Evolutionary conservation across 805 yeast genomes (phyloP).

Genomic region (Kuraishia molischiana): DNA sequence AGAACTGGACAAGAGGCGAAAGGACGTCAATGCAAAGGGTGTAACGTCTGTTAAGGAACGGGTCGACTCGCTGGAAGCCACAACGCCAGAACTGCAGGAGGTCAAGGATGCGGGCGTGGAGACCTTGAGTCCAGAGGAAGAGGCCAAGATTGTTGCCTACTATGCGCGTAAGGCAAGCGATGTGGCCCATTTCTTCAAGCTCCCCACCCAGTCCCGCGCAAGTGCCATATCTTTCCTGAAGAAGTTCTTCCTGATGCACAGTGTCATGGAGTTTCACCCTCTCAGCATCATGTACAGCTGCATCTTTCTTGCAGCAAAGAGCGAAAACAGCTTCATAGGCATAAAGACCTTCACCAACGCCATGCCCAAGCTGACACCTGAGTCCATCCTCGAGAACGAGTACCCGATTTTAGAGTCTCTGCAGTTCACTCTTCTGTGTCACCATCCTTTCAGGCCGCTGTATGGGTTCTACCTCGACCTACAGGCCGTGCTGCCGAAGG

Average conservation of each 20-base stretch:
- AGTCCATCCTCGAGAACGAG: slow-evolving; percentile 68
- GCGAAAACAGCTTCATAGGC: slow-evolving; percentile 84
- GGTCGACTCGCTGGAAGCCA: slow-evolving; percentile 8
- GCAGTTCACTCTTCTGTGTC: slow-evolving; percentile 72
- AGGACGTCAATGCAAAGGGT: slow-evolving; percentile 48
- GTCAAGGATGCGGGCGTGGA: slow-evolving; percentile 10
- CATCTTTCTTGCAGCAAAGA: slow-evolving; percentile 83
- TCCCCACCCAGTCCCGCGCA: slow-evolving; percentile 84
- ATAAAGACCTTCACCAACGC: slow-evolving; percentile 70
- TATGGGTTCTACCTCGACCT: slow-evolving; percentile 92
- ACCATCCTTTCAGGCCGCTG: slow-evolving; percentile 83
- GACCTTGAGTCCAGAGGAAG: slow-evolving; percentile 52
- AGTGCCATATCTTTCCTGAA: slow-evolving; percentile 80
- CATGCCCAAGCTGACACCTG: slow-evolving; percentile 56
- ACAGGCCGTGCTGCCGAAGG: slow-evolving; percentile 45
- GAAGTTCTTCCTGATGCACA: slow-evolving; percentile 69
- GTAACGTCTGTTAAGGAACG: slow-evolving; percentile 21
- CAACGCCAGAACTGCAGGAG: slow-evolving; percentile 9
- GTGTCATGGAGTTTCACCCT: slow-evolving; percentile 86
- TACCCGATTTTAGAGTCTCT: slow-evolving; percentile 66
- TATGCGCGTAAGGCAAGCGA: slow-evolving; percentile 66
- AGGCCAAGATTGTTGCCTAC: slow-evolving; percentile 52
- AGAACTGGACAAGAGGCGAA: slow-evolving; percentile 39
- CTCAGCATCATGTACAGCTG: slow-evolving; percentile 72
- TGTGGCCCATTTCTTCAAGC: slow-evolving; percentile 60